Base-by-base conservation (phyloP, 2,329 filamentous ascomycete species). In the Chrysosporium keratinophilum region DNA sequence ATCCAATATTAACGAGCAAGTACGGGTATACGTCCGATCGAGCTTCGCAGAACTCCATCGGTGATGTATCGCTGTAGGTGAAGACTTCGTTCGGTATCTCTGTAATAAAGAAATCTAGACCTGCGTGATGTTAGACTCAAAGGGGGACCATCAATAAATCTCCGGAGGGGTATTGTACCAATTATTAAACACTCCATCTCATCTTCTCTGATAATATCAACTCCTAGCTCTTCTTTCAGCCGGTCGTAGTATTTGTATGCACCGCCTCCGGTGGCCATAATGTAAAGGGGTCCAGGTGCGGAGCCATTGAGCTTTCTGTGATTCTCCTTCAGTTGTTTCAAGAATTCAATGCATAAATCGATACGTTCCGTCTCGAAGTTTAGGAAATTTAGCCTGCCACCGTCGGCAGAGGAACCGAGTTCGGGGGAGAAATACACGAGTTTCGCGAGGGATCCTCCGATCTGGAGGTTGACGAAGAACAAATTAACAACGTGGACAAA, bases 111-210 rank as follows among this genome's bases (percentile, higher is more conserved):
- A 97, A 98, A 68, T 98, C 93, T 42, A 98, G 82, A 11, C 91
- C 89, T 88, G 62, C 57, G 33, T 28, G 11, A 28, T 12, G 46
- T 41, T 54, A 54, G 59, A 54, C 50, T 35, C 12, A 54, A 37
- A 20, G n/a, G n/a, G n/a, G n/a, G n/a, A 4, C 11, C 5, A n/a
- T 40, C 42, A 20, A 15, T 17, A 7, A 40, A 3, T n/a, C 34
- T 35, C 28, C 6, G 14, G 17, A 47, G 33, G 17, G 12, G 1
- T 3, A 50, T 15, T 75, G 59, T 69, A 89, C 87, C 89, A 64
- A 93, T 93, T 59, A 98, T 98, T 55, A 98, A 74, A 67, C 93
- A 98, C 69, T 95, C 89, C 93, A 98, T 98, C 73, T 98, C 93
- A 65, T 98, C 93, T 70, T 97, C 93, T 42, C 89, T 78, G 63